phyloP scores from a whole-genome alignment of 192 early-diverging fungal species.

The Gaertneriomyces sp. region DNA sequence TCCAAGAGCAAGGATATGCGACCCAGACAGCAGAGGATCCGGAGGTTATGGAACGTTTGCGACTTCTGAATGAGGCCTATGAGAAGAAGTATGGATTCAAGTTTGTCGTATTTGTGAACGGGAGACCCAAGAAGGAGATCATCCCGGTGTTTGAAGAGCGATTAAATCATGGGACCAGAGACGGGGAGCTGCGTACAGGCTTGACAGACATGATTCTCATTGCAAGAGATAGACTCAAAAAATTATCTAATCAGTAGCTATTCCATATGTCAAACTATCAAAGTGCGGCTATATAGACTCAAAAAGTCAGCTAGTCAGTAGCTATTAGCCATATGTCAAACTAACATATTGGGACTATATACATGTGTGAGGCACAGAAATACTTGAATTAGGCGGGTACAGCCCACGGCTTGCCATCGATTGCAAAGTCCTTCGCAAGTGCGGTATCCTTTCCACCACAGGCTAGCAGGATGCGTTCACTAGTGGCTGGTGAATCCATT shows the following conservation, averaged over 20 bases:
- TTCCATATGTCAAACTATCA: no score
- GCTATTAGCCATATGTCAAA: no score
- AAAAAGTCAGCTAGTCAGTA: no score
- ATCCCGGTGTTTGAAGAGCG: conserved; percentile 72
- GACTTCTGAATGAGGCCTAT: conserved; percentile 39
- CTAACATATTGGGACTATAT: no score
- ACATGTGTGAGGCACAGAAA: no score
- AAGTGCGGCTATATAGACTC: no score
- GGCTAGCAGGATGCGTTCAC: conserved; percentile 68
- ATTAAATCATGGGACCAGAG: conserved; percentile 57
- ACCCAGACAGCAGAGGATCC: background rate
- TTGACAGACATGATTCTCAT: conserved; percentile 77
- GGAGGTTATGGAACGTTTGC: conserved; percentile 31
- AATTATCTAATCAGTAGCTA: conserved; percentile 36
- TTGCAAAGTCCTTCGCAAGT: conserved; percentile 24
- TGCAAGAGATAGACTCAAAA: conserved; percentile 73
- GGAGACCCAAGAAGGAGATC: conserved; percentile 62
- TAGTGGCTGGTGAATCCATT: conserved; percentile 72
- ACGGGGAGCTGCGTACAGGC: conserved; percentile 66
- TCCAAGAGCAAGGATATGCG: conserved; percentile 31
- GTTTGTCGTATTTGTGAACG: conserved; percentile 48
- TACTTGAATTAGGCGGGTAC: conserved; percentile 8
- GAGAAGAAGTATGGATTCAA: conserved; percentile 50
- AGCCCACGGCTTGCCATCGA: conserved; percentile 19
- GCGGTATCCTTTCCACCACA: conserved; percentile 65